These are phyloP conservation scores for Lanmaoa pseudosensibilis DNA, from an alignment of 768 basidiomycete genomes.

Conservation along the genomic window DNA sequence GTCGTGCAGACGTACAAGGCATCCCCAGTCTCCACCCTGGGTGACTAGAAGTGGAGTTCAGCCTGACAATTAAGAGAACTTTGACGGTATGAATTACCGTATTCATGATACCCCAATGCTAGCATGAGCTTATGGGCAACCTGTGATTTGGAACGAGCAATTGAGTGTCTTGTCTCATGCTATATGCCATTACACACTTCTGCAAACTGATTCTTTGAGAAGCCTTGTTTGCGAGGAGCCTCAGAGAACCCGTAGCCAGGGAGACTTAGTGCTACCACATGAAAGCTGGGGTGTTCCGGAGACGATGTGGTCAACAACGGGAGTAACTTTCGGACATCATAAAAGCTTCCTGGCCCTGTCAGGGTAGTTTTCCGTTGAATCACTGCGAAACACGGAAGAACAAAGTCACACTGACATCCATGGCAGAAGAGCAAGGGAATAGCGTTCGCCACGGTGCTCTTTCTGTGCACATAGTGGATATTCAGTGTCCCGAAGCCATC, in stretches of 20 bases:
- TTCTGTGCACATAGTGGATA: slow-evolving; percentile 60
- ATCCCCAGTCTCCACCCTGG: too few relatives aligned
- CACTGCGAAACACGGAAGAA: too few relatives aligned
- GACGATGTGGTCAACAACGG: slow-evolving; percentile 45
- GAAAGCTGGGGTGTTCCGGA: slow-evolving; percentile 49
- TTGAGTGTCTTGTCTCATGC: neutral
- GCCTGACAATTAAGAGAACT: too few relatives aligned
- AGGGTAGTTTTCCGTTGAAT: neutral
- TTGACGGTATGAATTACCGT: too few relatives aligned
- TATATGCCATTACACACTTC: neutral
- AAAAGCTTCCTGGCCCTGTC: slow-evolving; percentile 59
- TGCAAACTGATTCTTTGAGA: neutral
- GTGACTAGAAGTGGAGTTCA: too few relatives aligned
- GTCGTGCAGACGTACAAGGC: too few relatives aligned
- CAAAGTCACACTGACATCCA: slow-evolving; percentile 43
- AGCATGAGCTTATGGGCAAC: neutral
- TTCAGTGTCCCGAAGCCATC: slow-evolving; percentile 47
- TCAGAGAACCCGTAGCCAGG: slow-evolving; percentile 62
- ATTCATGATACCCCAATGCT: neutral
- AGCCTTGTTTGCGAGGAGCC: slow-evolving; percentile 50
- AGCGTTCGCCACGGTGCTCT: slow-evolving; percentile 43
- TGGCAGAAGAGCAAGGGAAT: slow-evolving; percentile 65
- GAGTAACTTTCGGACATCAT: slow-evolving; percentile 56
- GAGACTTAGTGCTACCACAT: slow-evolving; percentile 56
- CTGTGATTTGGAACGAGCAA: too few relatives aligned